phyloP scores from a whole-genome alignment of 2,329 filamentous ascomycete species.

The Nothophaeocryptopus gaeumannii region DNA sequence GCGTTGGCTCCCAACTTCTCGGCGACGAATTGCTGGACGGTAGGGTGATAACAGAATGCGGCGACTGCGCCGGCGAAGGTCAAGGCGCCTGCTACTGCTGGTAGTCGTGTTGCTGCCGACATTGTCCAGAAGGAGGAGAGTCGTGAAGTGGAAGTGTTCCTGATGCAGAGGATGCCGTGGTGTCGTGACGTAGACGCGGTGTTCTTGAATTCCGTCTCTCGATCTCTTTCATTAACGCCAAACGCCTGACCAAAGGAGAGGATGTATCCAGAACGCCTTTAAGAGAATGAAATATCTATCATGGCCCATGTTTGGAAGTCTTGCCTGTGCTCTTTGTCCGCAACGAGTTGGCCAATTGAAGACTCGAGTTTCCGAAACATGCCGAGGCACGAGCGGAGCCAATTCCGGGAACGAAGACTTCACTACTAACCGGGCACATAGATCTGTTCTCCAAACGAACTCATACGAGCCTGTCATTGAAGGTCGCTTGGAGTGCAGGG shows the following conservation, averaged over 20 bases:
- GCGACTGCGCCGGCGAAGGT: constrained; percentile 24
- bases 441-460: too few relatives aligned
- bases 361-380: background rate
- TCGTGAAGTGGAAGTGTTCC: background rate
- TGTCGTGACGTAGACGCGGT: background rate
- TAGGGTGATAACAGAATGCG: constrained; percentile 26
- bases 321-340: constrained; percentile 5
- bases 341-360: background rate
- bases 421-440: background rate
- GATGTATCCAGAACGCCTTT: background rate
- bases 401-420: background rate
- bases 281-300: background rate
- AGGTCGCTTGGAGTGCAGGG: background rate
- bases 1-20: constrained; percentile 23
- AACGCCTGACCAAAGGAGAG: background rate
- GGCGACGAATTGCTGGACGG: constrained; percentile 27
- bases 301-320: background rate
- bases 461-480: background rate
- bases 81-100: constrained; percentile 29
- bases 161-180: background rate
- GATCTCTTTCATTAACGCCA: background rate
- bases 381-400: background rate
- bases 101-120: constrained; percentile 34
- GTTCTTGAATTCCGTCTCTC: background rate
- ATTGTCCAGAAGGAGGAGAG: constrained; percentile 20